Conservation (phyloP, 78 protist species). For the Dictyostelium firmibasis region DNA sequence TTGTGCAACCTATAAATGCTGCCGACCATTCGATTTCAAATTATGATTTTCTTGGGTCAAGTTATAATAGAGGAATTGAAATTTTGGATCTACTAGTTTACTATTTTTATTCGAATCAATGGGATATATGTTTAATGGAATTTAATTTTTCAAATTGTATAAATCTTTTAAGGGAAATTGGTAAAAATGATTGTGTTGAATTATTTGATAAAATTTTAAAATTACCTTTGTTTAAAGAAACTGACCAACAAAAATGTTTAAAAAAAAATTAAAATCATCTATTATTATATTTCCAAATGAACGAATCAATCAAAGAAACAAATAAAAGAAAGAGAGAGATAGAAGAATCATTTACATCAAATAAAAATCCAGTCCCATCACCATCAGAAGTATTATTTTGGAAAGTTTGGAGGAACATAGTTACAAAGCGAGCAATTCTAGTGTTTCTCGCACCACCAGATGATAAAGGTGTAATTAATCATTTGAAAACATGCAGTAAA, state of each 20-base stretch:
- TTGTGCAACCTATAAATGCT: not conserved
- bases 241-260: no score
- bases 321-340: not conserved
- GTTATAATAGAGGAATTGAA: no score
- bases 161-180: not conserved
- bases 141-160: not conserved
- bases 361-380: not conserved
- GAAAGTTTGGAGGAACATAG: not conserved
- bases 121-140: not conserved
- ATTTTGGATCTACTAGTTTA: not conserved
- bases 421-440: not conserved
- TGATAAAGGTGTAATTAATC: constrained; percentile 8
- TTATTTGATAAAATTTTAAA: not conserved
- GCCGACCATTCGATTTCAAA: no score
- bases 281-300: not conserved
- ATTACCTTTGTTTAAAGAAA: no score
- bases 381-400: not conserved
- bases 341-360: not conserved
- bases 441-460: not conserved
- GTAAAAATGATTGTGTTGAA: not conserved
- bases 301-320: not conserved
- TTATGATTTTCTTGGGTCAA: no score
- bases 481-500: not conserved
- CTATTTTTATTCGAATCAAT: not conserved
- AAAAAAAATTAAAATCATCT: no score